A percentile compares a stretch with the other conserved stretches of the same genome.
Conservation (phyloP, 208 protist genomes). For the Endotrypanum monterogeii region DNA sequence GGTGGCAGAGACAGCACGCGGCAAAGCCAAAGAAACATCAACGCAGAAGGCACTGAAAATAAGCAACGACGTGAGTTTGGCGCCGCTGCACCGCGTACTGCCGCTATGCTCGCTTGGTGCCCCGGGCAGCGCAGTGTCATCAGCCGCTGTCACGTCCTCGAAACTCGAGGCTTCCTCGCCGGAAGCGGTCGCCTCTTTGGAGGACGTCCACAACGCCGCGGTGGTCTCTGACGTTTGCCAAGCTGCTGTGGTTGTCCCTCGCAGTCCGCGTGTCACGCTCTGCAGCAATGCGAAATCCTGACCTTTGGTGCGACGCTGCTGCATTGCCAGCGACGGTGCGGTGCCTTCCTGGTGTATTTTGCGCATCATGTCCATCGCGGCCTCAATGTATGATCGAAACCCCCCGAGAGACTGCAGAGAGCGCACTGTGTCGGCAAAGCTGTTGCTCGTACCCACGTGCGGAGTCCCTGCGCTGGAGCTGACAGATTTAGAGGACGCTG, state of each 20-base stretch:
- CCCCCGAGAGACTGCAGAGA: constrained; percentile 21
- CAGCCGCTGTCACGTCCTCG: not conserved
- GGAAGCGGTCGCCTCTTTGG: not conserved
- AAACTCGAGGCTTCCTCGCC: not conserved
- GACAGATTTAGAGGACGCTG: constrained; percentile 7
- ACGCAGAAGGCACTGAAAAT: constrained; percentile 38
- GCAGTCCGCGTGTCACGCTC: constrained; percentile 33
- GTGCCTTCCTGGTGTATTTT: constrained; percentile 33
- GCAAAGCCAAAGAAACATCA: constrained; percentile 16
- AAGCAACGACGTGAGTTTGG: constrained; percentile 21
- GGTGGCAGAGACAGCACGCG: constrained; percentile 8
- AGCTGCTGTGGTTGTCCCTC: constrained; percentile 9
- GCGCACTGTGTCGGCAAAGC: constrained; percentile 22
- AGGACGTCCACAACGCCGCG: constrained; percentile 12
- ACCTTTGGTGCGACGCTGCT: constrained; percentile 39
- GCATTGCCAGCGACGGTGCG: constrained; percentile 39
- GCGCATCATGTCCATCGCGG: constrained; percentile 34
- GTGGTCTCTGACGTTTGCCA: constrained; percentile 19
- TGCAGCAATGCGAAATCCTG: constrained; percentile 45
- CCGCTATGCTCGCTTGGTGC: not conserved
- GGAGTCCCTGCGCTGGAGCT: not conserved
- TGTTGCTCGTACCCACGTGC: constrained; percentile 15
- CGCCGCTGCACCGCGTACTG: constrained; percentile 13
- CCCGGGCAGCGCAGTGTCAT: not conserved
- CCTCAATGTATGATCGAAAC: constrained; percentile 50